Conservation (phyloP, 139 green algal species). For the Closterium sp. region DNA sequence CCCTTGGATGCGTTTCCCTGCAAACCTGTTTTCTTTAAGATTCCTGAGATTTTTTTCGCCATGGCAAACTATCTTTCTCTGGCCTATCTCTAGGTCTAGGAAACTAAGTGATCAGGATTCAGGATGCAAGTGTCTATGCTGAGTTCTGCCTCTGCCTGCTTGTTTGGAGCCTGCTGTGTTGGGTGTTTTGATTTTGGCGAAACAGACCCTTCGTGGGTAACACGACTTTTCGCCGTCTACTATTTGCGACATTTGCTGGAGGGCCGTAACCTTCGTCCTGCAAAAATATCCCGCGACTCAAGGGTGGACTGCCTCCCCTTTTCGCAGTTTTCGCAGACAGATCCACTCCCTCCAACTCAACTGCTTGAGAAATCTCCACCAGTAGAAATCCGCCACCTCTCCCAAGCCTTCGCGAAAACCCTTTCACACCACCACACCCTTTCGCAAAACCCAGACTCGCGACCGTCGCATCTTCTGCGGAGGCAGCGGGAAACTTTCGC, state of each 20-base stretch:
- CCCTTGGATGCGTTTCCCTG: background rate
- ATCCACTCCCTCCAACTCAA: background rate
- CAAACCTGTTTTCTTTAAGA: background rate
- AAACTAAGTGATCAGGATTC: background rate
- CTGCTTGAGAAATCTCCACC: background rate
- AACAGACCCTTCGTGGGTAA: too few species aligned
- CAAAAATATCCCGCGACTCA: background rate
- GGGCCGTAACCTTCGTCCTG: background rate
- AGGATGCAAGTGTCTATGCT: too few species aligned
- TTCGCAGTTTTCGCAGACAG: background rate
- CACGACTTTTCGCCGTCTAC: too few species aligned
- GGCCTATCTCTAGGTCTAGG: background rate
- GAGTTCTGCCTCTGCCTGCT: background rate
- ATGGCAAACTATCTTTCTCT: background rate
- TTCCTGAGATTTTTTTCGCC: background rate
- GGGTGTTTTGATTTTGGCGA: too few species aligned
- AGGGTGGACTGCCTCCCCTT: background rate
- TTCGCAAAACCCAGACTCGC: background rate
- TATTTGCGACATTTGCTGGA: background rate
- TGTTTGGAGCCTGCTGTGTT: background rate
- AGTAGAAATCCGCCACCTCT: background rate
- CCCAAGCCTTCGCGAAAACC: background rate
- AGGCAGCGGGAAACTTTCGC: background rate
- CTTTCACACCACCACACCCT: background rate
- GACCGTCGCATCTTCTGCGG: background rate